Evolutionary conservation across 2,329 filamentous ascomycete genomes (phyloP).

Genomic region (Aspergillus ibericus): DNA sequence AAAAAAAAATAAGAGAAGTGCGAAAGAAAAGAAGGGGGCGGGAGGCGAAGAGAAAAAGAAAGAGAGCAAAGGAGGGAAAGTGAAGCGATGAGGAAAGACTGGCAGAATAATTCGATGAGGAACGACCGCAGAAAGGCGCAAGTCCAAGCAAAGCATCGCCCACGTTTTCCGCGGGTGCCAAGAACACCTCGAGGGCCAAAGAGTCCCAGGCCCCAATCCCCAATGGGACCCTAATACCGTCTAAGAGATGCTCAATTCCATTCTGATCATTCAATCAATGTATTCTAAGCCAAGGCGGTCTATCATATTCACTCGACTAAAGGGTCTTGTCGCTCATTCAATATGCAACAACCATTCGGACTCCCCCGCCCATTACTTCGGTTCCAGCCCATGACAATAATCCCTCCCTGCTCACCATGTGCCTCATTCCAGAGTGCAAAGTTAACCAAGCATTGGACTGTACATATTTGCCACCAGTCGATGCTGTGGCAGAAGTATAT

Average conservation of each 20-base stretch:
- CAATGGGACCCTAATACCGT: no score
- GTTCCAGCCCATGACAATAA: not conserved
- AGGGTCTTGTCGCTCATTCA: not conserved
- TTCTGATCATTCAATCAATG: not conserved
- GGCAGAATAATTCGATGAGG: conserved; percentile 12
- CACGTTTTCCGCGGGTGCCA: conserved; percentile 22
- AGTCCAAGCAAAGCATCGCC: conserved; percentile 18
- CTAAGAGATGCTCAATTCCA: no score
- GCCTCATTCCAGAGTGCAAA: not conserved
- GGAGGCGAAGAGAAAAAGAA: not conserved
- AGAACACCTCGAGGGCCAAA: conserved; percentile 13
- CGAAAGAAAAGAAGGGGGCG: conserved; percentile 4
- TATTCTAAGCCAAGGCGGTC: not conserved
- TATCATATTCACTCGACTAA: not conserved
- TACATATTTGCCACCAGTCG: not conserved
- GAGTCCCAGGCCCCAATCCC: conserved; percentile 2
- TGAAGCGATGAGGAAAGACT: conserved; percentile 12
- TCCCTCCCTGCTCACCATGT: not conserved
- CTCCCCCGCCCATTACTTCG: not conserved
- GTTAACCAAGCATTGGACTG: not conserved
- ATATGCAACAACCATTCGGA: not conserved
- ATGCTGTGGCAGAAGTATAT: not conserved
- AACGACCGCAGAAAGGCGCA: conserved; percentile 12
- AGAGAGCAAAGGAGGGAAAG: conserved; percentile 3
- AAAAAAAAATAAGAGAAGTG: conserved; percentile 1